phyloP scores from a whole-genome alignment of 805 yeast genomes.

The Martiniozyma abietophila region DNA sequence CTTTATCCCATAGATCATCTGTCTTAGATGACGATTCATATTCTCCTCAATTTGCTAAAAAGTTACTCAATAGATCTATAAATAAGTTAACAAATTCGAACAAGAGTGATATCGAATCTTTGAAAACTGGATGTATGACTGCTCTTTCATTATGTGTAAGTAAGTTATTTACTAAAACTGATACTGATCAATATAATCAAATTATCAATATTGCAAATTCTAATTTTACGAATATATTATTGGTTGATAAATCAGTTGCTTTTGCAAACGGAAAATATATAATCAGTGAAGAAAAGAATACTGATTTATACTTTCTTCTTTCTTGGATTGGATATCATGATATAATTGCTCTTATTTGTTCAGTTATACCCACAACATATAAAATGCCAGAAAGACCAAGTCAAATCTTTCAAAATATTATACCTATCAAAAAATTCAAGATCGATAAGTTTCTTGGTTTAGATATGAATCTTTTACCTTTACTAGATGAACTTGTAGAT shows the following conservation, averaged over 20 bases:
- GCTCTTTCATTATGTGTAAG: slow-evolving; percentile 8
- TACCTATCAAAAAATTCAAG: slow-evolving; percentile 13
- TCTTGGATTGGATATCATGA: slow-evolving; percentile 10
- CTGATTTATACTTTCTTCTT: slow-evolving; percentile 4
- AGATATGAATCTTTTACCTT: slow-evolving; percentile 50
- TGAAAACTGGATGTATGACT: slow-evolving; percentile 7
- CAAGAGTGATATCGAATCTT: slow-evolving; percentile 7
- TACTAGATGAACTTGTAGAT: slow-evolving; percentile 8
- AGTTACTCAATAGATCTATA: slow-evolving; percentile 3
- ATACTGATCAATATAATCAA: slow-evolving; percentile 6
- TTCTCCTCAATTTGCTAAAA: slow-evolving; percentile 4
- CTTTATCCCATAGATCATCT: slow-evolving; percentile 30
- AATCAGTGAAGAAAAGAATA: slow-evolving; percentile 4
- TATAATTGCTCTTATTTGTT: slow-evolving; percentile 9
- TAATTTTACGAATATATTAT: slow-evolving; percentile 3
- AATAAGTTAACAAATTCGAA: background rate
- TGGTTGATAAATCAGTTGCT: slow-evolving; percentile 1
- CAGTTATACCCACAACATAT: slow-evolving; percentile 4
- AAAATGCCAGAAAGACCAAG: slow-evolving; percentile 8
- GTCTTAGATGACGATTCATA: slow-evolving; percentile 7
- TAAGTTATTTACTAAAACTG: slow-evolving; percentile 6
- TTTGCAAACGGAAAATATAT: slow-evolving; percentile 6
- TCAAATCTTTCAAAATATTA: slow-evolving; percentile 1
- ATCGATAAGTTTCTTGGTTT: slow-evolving; percentile 58
- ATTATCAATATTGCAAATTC: slow-evolving; percentile 4